phyloP scores from a whole-genome alignment of 2,329 filamentous ascomycete genomes.

The Trichoderma afroharzianum region DNA sequence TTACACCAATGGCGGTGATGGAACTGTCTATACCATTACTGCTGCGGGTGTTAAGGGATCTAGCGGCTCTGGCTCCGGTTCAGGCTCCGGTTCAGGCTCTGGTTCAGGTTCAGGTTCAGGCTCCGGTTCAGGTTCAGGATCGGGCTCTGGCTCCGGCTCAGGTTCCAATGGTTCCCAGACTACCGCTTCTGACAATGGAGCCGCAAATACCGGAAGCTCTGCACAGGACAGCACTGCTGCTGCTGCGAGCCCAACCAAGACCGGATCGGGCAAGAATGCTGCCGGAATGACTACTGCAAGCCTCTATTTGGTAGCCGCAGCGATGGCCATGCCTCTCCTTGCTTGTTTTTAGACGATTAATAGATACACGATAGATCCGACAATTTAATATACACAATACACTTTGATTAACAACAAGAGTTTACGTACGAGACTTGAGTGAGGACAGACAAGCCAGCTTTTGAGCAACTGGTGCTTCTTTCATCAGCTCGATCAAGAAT shows the following conservation, averaged over 20 bases:
- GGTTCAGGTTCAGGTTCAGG: background rate
- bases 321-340: background rate
- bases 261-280: background rate
- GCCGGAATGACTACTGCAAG: background rate
- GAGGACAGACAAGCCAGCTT: background rate
- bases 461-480: background rate
- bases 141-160: background rate
- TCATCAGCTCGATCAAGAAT: too few relatives aligned
- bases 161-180: background rate
- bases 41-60: slow-evolving; percentile 24
- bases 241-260: background rate
- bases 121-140: background rate
- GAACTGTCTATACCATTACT: slow-evolving; percentile 33
- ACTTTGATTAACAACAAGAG: background rate
- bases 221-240: background rate
- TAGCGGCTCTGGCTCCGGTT: background rate
- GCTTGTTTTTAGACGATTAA: background rate
- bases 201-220: background rate
- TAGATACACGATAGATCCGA: background rate
- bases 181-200: background rate
- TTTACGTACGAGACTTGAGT: background rate
- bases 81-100: background rate
- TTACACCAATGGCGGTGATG: slow-evolving; percentile 31
- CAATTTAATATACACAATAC: background rate
- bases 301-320: background rate